phyloP scores from a whole-genome alignment of 148 eudicot genomes.

The Silene conica region DNA sequence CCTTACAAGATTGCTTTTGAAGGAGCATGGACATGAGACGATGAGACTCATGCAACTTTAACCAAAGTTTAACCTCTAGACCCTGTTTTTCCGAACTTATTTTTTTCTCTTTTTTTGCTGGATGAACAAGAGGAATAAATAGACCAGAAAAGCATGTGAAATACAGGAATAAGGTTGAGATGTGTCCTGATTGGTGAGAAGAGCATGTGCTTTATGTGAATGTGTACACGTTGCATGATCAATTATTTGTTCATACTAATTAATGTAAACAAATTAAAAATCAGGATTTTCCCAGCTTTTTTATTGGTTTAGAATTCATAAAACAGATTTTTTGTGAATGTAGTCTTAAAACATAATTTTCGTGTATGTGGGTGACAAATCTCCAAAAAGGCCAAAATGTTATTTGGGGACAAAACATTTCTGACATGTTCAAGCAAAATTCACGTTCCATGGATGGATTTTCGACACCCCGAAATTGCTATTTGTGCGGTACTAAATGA shows the following conservation, averaged over 20 bases:
- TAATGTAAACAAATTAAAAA: not conserved
- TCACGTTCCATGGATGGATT: not conserved
- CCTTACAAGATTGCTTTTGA: too few species aligned
- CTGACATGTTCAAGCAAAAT: constrained; percentile 4
- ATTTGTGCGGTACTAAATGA: not conserved
- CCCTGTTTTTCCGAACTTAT: too few species aligned
- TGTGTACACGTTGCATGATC: not conserved
- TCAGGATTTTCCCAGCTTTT: not conserved
- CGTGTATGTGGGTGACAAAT: not conserved
- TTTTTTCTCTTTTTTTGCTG: not conserved
- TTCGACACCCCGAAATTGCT: not conserved
- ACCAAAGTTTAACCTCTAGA: too few species aligned
- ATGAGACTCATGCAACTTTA: too few species aligned
- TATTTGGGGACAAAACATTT: constrained; percentile 6
- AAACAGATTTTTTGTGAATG: not conserved
- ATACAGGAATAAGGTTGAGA: constrained; percentile 22
- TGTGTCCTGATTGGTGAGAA: constrained; percentile 18
- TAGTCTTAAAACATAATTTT: constrained; percentile 5
- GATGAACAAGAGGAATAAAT: constrained; percentile 5
- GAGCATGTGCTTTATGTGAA: constrained; percentile 22
- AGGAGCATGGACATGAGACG: too few species aligned
- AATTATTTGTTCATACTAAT: not conserved
- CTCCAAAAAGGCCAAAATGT: not conserved
- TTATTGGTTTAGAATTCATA: not conserved
- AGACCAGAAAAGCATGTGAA: constrained; percentile 27